Evolutionary conservation across 371 early-diverging fungal genomes (phyloP).

Genomic region (Parasitella parasitica): DNA sequence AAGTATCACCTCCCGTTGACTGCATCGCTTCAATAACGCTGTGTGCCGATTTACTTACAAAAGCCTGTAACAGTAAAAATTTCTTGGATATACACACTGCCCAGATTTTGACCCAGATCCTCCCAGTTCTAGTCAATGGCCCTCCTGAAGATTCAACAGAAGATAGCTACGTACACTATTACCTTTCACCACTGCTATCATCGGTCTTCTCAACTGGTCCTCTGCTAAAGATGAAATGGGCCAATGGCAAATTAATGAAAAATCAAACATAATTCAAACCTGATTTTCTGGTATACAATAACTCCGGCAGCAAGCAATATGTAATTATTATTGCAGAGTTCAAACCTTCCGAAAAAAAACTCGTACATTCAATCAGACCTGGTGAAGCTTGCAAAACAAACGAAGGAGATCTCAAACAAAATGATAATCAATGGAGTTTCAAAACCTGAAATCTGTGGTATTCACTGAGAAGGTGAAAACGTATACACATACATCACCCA

Average conservation of each 20-base stretch:
- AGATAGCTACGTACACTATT: constrained; percentile 12
- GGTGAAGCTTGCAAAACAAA: too few species aligned
- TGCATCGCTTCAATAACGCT: too few species aligned
- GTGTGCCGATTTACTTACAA: not conserved
- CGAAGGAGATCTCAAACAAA: too few species aligned
- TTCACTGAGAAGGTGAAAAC: too few species aligned
- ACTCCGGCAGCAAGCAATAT: too few species aligned
- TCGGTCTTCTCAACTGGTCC: constrained; percentile 8
- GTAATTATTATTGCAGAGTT: too few species aligned
- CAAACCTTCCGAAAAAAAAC: too few species aligned
- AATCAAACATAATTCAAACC: constrained; percentile 1
- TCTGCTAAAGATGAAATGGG: constrained; percentile 11
- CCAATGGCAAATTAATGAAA: constrained; percentile 8
- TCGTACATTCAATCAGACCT: too few species aligned
- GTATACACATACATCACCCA: too few species aligned
- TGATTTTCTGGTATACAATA: constrained; percentile 14
- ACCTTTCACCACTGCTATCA: constrained; percentile 8
- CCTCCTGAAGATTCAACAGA: constrained; percentile 8
- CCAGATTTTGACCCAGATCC: constrained; percentile 11
- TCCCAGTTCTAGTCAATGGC: constrained; percentile 10
- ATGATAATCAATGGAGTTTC: too few species aligned
- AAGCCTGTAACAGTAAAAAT: not conserved
- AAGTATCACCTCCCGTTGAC: not conserved
- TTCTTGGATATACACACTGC: constrained; percentile 13
- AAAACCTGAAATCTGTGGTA: too few species aligned